Evolutionary conservation across 306 rosid species (phyloP).

Genomic region (Castanea crenata): DNA sequence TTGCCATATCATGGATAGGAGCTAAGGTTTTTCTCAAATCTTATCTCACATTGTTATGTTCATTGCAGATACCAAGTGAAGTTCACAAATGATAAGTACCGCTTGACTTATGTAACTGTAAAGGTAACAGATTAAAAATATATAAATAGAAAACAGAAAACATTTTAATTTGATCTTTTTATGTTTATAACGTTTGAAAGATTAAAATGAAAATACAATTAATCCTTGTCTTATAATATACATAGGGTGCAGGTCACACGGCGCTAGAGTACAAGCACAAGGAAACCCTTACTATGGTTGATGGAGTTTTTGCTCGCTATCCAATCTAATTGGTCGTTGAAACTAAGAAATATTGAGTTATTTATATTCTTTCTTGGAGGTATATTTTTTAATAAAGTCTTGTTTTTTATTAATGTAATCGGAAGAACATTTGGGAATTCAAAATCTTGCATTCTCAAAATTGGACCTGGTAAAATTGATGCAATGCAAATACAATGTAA

Average conservation of each 20-base stretch:
- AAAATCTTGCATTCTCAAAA: background rate
- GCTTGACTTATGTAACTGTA: slow-evolving; percentile 25
- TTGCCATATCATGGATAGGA: no score
- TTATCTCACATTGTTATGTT: background rate
- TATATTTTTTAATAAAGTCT: background rate
- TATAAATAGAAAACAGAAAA: background rate
- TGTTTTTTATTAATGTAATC: background rate
- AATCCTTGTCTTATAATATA: background rate
- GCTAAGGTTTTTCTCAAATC: no score
- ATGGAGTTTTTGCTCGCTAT: slow-evolving; percentile 26
- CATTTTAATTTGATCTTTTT: background rate
- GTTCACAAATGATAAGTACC: slow-evolving; percentile 20
- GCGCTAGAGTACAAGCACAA: slow-evolving; percentile 32
- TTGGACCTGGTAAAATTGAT: no score
- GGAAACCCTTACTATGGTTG: slow-evolving; percentile 31
- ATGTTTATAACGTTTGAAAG: background rate
- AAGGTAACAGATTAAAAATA: slow-evolving; percentile 1
- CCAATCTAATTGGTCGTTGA: slow-evolving; percentile 1
- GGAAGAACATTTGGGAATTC: background rate
- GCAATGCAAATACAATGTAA: no score
- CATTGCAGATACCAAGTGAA: slow-evolving; percentile 23
- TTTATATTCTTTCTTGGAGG: background rate
- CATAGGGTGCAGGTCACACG: slow-evolving; percentile 32
- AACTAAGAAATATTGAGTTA: background rate
- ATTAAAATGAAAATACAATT: background rate